Base-by-base conservation (phyloP, 140 eudicot genomes). In the Ambrosia hybrid region DNA sequence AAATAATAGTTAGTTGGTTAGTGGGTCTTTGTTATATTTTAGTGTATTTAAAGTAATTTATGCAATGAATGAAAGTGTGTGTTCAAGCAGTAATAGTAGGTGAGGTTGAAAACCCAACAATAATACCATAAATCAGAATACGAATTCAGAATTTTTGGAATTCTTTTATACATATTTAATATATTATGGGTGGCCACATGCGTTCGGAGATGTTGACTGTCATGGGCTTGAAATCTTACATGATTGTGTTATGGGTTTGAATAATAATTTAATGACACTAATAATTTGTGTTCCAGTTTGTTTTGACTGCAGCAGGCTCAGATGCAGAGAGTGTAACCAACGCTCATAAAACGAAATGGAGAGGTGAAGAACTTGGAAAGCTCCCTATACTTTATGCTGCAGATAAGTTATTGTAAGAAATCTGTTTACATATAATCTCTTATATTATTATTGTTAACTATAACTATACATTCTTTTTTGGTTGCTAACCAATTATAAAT, bases 291-390 rank as follows among this genome's bases (percentile, higher is more conserved):
- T 65, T 68, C 46, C 77, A 94, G 99, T 94, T 94, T 77, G 99
- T 94, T 80, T 75, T 94, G 83, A 85, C 97, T 45, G 97, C 99
- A 75, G 89, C 99, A 36, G 97, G 97, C 66, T 86, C 99, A 49
- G 94, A 90, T 75, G 96, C 92, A 57, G 97, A 94, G 56, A 79
- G 82, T 9, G 83, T 88, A 2, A 72, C 88, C 21, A 72, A 81
- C 60, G 75, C 73, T 77, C 85, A 81, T 37, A 86, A 91, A 83
- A 79, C 39, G 41, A 84, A 84, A 72, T 90, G 97, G 97, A 70
- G 53, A 51, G 89, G 87, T 51, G 80, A 76, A 70, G 95, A 86
- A 79, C 75, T 94, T 71, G 88, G 95, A 81, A 88, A 91, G 76
- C 83, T 94, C 67, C 99, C 99, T 1, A 85, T 90, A 83, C 90